phyloP scores from a whole-genome alignment of 805 yeast species.

The Sugiyamaella marilandica region DNA sequence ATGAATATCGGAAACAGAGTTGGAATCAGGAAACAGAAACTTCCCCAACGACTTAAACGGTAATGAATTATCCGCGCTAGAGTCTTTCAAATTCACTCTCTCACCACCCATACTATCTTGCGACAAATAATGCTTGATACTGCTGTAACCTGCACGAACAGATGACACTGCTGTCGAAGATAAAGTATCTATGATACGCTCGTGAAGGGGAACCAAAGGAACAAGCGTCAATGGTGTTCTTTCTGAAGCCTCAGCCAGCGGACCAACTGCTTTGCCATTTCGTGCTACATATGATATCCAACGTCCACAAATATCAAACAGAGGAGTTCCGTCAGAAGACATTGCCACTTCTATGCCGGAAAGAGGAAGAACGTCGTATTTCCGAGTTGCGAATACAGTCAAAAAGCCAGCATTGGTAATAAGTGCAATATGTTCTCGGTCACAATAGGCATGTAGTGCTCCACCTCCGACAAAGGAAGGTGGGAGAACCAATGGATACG shows the following conservation, averaged over 20 bases:
- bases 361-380: conserved; percentile 14
- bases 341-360: conserved; percentile 19
- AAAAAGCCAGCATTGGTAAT: conserved; percentile 20
- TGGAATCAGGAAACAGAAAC: conserved; percentile 24
- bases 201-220: conserved; percentile 43
- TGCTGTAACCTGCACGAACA: conserved; percentile 42
- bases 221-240: conserved; percentile 44
- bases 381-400: conserved; percentile 16
- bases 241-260: background rate
- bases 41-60: conserved; percentile 10
- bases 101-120: background rate
- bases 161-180: conserved; percentile 52
- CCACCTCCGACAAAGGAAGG: conserved; percentile 17
- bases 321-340: conserved; percentile 35
- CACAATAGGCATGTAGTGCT: conserved; percentile 14
- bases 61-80: background rate
- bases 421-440: conserved; percentile 18
- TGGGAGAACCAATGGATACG: conserved; percentile 16
- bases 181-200: conserved; percentile 43
- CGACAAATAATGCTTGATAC: conserved; percentile 33
- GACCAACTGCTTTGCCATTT: no score
- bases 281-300: conserved; percentile 49
- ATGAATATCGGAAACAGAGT: conserved; percentile 33
- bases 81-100: background rate
- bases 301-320: conserved; percentile 46